Percentiles rank a stretch among this genome's conserved stretches.
These are phyloP conservation scores for Suhomyces chickasaworum DNA, from an alignment of 1,139 yeast genomes.

Conservation along the genomic window DNA sequence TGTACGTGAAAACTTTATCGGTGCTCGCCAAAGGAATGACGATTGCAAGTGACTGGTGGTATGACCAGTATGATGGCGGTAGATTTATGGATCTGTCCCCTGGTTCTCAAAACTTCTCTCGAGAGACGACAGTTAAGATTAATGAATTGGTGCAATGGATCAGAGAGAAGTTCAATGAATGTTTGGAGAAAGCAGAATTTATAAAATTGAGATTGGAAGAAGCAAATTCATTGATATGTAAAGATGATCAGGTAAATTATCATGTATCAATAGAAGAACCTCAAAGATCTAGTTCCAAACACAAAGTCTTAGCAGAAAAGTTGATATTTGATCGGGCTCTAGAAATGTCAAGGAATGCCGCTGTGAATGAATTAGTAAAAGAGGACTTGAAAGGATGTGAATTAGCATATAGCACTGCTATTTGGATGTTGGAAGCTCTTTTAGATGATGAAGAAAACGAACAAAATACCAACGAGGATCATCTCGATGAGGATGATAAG, in stretches of 20 bases:
- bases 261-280: not conserved
- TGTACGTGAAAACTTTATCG: slow-evolving; percentile 82
- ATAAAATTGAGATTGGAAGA: slow-evolving; percentile 59
- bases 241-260: slow-evolving; percentile 12
- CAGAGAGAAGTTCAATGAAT: slow-evolving; percentile 83
- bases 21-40: slow-evolving; percentile 84
- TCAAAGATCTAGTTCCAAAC: not conserved
- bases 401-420: slow-evolving; percentile 82
- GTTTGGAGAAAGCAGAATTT: slow-evolving; percentile 84
- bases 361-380: slow-evolving; percentile 78
- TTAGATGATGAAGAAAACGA: slow-evolving; percentile 54
- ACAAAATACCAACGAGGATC: slow-evolving; percentile 25
- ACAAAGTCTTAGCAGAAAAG: slow-evolving; percentile 68
- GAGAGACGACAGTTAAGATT: slow-evolving; percentile 45
- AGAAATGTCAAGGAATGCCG: slow-evolving; percentile 90
- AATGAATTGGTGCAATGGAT: slow-evolving; percentile 92
- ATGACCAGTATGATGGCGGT: slow-evolving; percentile 37
- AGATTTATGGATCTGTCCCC: not conserved
- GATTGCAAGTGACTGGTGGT: slow-evolving; percentile 89
- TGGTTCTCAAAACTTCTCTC: slow-evolving; percentile 4
- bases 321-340: slow-evolving; percentile 89
- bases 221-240: slow-evolving; percentile 37
- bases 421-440: slow-evolving; percentile 93
- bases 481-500: slow-evolving; percentile 68
- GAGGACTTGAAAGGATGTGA: slow-evolving; percentile 82